phyloP scores from a whole-genome alignment of 2,329 filamentous ascomycete genomes.

The Fusarium sp. region DNA sequence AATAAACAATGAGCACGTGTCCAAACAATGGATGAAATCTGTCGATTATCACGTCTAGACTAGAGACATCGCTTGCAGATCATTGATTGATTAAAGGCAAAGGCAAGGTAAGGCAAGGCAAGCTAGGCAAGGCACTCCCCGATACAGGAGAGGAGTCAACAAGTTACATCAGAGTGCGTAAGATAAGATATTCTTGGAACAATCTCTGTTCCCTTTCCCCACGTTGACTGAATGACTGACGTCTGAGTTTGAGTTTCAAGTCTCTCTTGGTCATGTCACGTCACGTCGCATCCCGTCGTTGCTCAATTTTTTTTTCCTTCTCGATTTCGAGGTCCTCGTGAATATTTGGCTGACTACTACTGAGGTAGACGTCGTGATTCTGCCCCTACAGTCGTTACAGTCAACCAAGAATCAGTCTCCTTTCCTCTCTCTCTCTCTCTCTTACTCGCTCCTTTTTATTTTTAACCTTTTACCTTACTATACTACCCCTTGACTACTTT shows the following conservation, averaged over 20 bases:
- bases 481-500: background rate
- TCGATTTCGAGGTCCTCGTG: background rate
- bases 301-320: background rate
- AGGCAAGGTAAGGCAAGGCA: background rate
- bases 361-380: background rate
- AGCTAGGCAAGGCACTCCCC: background rate
- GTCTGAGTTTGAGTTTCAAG: conserved; percentile 1
- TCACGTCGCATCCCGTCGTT: background rate
- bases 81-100: background rate
- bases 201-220: conserved; percentile 18
- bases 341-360: background rate
- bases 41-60: conserved; percentile 10
- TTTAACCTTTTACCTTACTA: background rate
- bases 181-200: conserved; percentile 17
- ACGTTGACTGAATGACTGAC: conserved; percentile 12
- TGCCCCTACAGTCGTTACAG: background rate
- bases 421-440: background rate
- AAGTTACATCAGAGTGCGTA: background rate
- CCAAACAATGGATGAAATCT: background rate
- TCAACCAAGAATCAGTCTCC: conserved; percentile 16
- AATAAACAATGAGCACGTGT: conserved; percentile 27
- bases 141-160: background rate
- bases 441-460: background rate
- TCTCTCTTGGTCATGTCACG: background rate
- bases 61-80: background rate